Evolutionary conservation across 768 basidiomycete species (phyloP), one percentile per base, ranked within the genome.

Genomic region (Cystobasidium ongulense): DNA sequence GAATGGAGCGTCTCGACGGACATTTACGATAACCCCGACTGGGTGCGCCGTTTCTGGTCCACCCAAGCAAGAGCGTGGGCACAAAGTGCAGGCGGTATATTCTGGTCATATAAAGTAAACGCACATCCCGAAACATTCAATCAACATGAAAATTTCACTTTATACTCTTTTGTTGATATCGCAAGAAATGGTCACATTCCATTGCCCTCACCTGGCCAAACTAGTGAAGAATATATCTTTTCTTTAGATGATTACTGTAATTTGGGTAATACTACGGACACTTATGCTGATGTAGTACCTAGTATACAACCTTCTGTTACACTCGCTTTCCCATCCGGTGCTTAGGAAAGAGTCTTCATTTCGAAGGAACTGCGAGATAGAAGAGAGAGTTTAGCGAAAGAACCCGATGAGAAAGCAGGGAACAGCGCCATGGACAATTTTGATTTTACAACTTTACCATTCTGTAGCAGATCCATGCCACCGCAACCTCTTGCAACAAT

Each of bases 51-150:
- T 21, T 78, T 79, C 75, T 80, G 75, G 71, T 61, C 75, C 41
- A 71, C 74, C 35, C 78, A 80, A 53, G 41, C 77, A 52, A 66
- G 70, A 1, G 75, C 77, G 0, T 80, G 78, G 77, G 70, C 78
- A 0, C 77, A 78, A 77, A 65, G 67, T 4, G 75, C 74, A 1
- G 76, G 77, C 1, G 38, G 63, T 21, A 38, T 74, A 25, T 73
- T 72, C 63, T 76, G 74, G 65, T 52, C 36, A 33, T 73, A 73
- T 33, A 29, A 31, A 33, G 72, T 63, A 5, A 53, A 52, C 43
- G 61, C 72, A 23, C 31, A 73, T 41, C 61, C 35, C 2, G 36
- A 61, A 15, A 38, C 25, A 25, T 41, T n/a, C 15, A 33, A 64
- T 29, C 33, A 36, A 25, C 29, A 29, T 15, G 41, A 52, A 29